Evolutionary conservation across 2,329 filamentous ascomycete species (phyloP).

Genomic region (Neopestalotiopsis sp.): DNA sequence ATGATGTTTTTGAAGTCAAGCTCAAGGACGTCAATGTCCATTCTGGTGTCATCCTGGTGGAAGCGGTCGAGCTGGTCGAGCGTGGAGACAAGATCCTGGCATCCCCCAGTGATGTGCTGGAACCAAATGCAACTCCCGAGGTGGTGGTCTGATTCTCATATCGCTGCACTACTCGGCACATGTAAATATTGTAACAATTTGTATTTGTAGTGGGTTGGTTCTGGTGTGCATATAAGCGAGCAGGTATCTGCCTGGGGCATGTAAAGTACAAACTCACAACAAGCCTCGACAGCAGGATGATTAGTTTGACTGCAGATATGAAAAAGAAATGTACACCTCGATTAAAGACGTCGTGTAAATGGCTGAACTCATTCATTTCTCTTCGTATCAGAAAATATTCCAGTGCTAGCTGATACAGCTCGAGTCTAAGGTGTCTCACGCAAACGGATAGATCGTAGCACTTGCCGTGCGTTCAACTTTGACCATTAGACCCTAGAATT

Average conservation of each 20-base stretch:
- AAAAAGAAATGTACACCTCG: background rate
- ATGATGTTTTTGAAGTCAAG: conserved; percentile 62
- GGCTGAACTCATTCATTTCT: background rate
- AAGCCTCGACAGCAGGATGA: background rate
- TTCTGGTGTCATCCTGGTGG: conserved; percentile 50
- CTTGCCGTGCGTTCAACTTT: too few species aligned
- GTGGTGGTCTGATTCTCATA: background rate
- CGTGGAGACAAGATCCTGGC: conserved; percentile 9
- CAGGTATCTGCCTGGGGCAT: background rate
- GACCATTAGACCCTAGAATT: too few species aligned
- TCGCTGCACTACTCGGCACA: background rate
- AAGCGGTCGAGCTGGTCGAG: conserved; percentile 43
- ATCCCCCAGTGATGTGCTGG: background rate
- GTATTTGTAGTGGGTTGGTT: background rate
- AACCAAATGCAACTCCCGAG: background rate
- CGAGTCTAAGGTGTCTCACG: too few species aligned
- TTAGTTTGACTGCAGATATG: background rate
- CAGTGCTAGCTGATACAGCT: too few species aligned
- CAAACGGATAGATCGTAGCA: too few species aligned
- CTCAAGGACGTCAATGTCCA: conserved; percentile 60
- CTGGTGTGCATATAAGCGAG: background rate
- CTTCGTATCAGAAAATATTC: too few species aligned
- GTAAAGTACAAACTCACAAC: background rate
- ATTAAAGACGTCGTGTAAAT: background rate
- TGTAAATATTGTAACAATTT: background rate